Conservation (phyloP, 345 rosid genomes). For the Heritiera littoralis region DNA sequence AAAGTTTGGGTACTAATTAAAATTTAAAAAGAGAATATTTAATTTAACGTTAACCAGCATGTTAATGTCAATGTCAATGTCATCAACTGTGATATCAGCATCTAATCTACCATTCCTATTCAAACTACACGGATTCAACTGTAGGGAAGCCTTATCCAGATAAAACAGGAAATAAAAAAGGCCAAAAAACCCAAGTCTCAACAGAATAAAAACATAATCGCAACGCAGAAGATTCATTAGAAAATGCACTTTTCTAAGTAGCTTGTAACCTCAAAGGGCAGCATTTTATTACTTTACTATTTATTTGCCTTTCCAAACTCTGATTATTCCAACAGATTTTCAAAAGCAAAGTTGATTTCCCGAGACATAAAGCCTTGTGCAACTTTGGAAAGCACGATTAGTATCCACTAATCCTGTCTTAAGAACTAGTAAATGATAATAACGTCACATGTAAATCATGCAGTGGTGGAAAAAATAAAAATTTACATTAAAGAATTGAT, state of each 20-base stretch:
- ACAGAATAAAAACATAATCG: neutral
- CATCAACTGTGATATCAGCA: neutral
- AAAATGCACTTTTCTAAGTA: neutral
- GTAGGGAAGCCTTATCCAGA: neutral
- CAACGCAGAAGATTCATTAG: neutral
- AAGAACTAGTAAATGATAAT: neutral
- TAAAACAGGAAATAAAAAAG: neutral
- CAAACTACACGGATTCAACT: neutral
- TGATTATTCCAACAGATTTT: neutral
- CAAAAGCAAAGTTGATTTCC: neutral
- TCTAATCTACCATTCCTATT: neutral
- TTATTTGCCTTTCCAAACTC: neutral
- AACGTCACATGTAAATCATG: constrained; percentile 21
- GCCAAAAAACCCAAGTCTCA: neutral
- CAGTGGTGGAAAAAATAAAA: neutral
- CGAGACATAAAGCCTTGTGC: neutral
- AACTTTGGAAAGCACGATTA: constrained; percentile 8
- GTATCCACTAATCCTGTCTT: neutral
- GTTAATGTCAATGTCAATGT: neutral
- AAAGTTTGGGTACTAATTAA: neutral
- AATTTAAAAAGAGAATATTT: neutral
- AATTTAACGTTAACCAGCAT: neutral
- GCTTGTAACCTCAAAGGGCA: neutral
- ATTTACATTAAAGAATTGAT: neutral
- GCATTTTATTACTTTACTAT: neutral